Conservation (phyloP, 192 early-diverging fungal genomes). For the Umbelopsis isabellina region DNA sequence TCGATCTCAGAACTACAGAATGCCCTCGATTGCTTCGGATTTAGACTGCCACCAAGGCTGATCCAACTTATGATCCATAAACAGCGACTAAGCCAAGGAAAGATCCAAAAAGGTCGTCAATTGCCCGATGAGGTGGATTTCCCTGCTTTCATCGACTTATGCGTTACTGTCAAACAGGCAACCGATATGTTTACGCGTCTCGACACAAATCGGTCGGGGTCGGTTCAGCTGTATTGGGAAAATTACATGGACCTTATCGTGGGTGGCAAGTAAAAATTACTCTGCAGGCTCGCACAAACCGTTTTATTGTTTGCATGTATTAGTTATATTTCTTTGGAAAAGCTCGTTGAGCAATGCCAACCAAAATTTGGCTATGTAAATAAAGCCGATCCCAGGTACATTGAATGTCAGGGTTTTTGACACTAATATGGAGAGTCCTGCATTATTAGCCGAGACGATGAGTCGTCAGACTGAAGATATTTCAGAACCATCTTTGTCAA, state of each 20-base stretch:
- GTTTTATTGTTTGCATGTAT: neutral
- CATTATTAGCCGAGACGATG: neutral
- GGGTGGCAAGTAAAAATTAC: neutral
- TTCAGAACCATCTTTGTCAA: neutral
- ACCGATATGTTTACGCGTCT: neutral
- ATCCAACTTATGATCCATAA: conserved; percentile 6
- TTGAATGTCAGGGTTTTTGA: too few relatives aligned
- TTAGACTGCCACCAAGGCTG: neutral
- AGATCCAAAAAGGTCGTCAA: conserved; percentile 2
- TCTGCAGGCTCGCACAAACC: neutral
- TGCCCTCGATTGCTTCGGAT: neutral
- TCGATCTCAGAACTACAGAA: neutral
- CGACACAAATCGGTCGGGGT: neutral
- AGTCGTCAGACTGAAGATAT: neutral
- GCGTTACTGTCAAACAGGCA: neutral
- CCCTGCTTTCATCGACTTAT: conserved; percentile 6
- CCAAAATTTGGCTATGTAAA: neutral
- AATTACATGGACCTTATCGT: conserved; percentile 12
- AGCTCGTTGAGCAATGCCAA: too few relatives aligned
- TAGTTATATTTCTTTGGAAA: too few relatives aligned
- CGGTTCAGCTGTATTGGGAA: conserved; percentile 11
- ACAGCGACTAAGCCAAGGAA: neutral
- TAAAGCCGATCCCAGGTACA: neutral
- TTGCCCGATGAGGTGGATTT: conserved; percentile 7
- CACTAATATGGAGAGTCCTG: neutral